Conservation (phyloP, 1,284 basidiomycete species). For the Tausonia pullulans region DNA sequence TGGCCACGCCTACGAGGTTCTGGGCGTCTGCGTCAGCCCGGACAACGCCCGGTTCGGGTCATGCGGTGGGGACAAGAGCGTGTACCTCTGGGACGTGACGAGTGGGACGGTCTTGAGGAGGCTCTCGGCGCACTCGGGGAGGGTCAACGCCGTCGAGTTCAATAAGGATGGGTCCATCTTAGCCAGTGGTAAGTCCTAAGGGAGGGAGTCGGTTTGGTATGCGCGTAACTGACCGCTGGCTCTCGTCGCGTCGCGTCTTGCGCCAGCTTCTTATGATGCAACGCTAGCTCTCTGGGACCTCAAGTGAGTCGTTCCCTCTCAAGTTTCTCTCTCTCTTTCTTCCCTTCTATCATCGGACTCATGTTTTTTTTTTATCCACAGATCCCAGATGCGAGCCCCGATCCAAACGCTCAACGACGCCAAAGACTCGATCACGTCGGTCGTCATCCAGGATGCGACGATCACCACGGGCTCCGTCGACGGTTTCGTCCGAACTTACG, state of each 20-base stretch:
- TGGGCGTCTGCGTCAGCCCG: slow-evolving; percentile 77
- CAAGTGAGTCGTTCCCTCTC: slow-evolving; percentile 41
- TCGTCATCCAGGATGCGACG: slow-evolving; percentile 53
- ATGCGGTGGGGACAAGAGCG: slow-evolving; percentile 81
- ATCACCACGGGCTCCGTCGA: slow-evolving; percentile 80
- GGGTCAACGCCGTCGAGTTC: slow-evolving; percentile 82
- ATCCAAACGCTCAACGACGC: slow-evolving; percentile 90
- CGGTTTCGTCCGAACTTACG: slow-evolving; percentile 82
- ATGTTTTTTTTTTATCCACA: slow-evolving; percentile 26
- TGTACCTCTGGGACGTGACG: slow-evolving; percentile 92
- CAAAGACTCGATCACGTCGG: slow-evolving; percentile 72
- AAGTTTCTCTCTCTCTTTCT: neutral
- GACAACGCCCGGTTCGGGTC: slow-evolving; percentile 92
- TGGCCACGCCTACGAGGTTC: slow-evolving; percentile 87
- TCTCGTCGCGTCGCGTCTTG: neutral
- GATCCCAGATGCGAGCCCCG: slow-evolving; percentile 64
- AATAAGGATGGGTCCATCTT: slow-evolving; percentile 73
- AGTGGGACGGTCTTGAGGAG: slow-evolving; percentile 69
- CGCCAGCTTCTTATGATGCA: slow-evolving; percentile 69
- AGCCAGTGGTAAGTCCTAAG: slow-evolving; percentile 55
- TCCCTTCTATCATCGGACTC: neutral
- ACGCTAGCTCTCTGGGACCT: slow-evolving; percentile 84
- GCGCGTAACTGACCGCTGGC: neutral
- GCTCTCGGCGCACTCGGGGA: slow-evolving; percentile 76
- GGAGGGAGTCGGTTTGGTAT: neutral